Evolutionary conservation across 2,329 filamentous ascomycete species (phyloP).

Genomic region (Neurospora sp.): DNA sequence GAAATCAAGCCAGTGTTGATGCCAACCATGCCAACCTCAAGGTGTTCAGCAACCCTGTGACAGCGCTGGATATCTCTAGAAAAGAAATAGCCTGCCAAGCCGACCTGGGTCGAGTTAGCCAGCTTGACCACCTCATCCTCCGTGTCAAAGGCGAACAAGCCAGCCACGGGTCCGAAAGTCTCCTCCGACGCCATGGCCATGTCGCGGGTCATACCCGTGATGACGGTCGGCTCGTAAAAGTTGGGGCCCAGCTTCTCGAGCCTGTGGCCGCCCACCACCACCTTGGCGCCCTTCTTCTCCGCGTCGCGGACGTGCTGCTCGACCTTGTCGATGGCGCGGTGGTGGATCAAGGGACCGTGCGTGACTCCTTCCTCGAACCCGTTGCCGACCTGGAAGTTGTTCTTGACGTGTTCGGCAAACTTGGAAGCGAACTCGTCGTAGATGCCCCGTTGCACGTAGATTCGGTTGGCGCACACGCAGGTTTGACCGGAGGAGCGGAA

Average conservation of each 20-base stretch:
- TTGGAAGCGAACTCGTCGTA: constrained; percentile 63
- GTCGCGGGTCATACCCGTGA: constrained; percentile 73
- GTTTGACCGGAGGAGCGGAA: constrained; percentile 95
- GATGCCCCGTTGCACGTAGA: constrained; percentile 69
- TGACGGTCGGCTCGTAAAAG: constrained; percentile 85
- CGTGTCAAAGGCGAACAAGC: constrained; percentile 77
- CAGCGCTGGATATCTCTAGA: constrained; percentile 52
- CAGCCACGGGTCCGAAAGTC: constrained; percentile 91
- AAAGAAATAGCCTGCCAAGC: constrained; percentile 92
- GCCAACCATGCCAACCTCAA: constrained; percentile 83
- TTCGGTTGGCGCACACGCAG: constrained; percentile 80
- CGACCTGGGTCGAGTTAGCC: constrained; percentile 76
- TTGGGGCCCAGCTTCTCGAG: constrained; percentile 67
- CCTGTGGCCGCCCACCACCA: constrained; percentile 66
- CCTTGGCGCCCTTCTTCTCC: constrained; percentile 62
- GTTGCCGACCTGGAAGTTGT: constrained; percentile 61
- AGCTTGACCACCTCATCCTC: constrained; percentile 80
- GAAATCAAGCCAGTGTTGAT: constrained; percentile 66
- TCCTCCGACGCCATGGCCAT: constrained; percentile 84
- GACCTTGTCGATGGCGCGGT: constrained; percentile 70
- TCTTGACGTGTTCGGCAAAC: constrained; percentile 61
- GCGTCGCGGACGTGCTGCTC: constrained; percentile 74
- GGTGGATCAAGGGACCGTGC: constrained; percentile 79
- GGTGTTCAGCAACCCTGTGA: constrained; percentile 52
- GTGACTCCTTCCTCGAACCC: constrained; percentile 63